Base-by-base conservation (phyloP, 2,329 filamentous ascomycete genomes). In the Colletotrichum limetticola region DNA sequence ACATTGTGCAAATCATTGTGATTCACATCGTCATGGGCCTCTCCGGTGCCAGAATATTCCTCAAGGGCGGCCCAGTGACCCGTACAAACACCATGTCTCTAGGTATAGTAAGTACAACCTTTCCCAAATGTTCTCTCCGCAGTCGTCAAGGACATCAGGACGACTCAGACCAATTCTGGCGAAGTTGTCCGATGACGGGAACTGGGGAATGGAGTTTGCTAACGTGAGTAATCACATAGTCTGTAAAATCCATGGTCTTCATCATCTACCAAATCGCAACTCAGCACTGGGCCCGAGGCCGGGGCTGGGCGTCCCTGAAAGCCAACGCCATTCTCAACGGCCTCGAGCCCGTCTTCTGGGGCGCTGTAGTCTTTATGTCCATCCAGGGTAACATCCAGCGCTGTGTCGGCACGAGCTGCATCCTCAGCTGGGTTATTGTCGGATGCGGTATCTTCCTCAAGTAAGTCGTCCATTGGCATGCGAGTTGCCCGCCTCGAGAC, bases 261-360 rank as follows among this genome's bases (percentile, higher is more conserved):
- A 78, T 86, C 68, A 52, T 71, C 5, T 86, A 86, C 74, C 80
- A 85, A 66, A 72, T 86, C 46, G 71, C 82, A 1, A 81, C 81
- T 16, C 79, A 81, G 11, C 84, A 83, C 53, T 79, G 83, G 1
- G 14, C 55, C 22, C 30, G n/a, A 4, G 24, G 66, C 28, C 55
- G 24, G 24, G 60, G 30, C 46, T 79, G 74, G 66, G 71, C 61
- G 7, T 79, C 76, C 12, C 66, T 77, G 1, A 78, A 79, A 8
- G 75, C 78, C 3, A 76, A 77, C 14, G 71, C 75, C 0, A 70
- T 79, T 1, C 66, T 78, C 19, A 79, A 79, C 66, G 75, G 76
- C 0, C 57, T 79, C 9, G 78, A 79, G 30, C 74, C 77, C 1
- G 14, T 78, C 8, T 79, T 79, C 30, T 79, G 78, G 78, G 72